Evolutionary conservation across 345 rosid genomes (phyloP), one percentile per base, ranked within the genome.

Genomic region (Lepidium aucheri): DNA sequence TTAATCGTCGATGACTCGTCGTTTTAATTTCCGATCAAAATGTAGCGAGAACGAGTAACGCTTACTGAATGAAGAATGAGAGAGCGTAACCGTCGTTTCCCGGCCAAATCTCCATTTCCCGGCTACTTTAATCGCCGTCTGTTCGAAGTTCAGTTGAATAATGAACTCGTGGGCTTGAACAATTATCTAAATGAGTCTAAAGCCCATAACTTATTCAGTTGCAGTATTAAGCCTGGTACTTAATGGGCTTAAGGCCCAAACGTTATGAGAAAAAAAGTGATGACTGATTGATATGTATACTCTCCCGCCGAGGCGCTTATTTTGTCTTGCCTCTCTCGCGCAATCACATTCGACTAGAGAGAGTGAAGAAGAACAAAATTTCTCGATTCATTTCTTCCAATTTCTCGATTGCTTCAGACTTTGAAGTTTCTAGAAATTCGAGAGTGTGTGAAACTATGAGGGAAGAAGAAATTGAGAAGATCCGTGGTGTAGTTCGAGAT

Each of bases 401-500:
- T 34, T 61, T 9, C 3, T 33, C 0, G 26, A 12, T 15, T 32
- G 16, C 8, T 45, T 50, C 36, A n/a, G 59, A 30, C 14, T 15
- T 69, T 6, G 22, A 12, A 5, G 17, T 38, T 55, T 9, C 4
- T 13, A 7, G 58, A 11, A 70, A 35, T 40, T 40, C 10, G 62
- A 41, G 46, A 42, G 17, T 16, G 13, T 33, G 63, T 6, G 20
- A 22, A 63, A 65, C 28, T 39, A 94, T 94, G 96, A 88, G 85
- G 75, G 99, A 94, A 74, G 93, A 85, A 63, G 89, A 83, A 65
- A 79, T 88, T 1, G 93, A 94, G 79, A 94, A 84, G 81, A 88
- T 94, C 63, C 83, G 99, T 1, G 91, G 97, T 13, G 88, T 94
- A 35, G 97, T 91, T 62, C 76, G 97, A 33, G 97, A 90, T 76